Conservation (phyloP, 2,329 filamentous ascomycete species). For the Cadophora gregata region DNA sequence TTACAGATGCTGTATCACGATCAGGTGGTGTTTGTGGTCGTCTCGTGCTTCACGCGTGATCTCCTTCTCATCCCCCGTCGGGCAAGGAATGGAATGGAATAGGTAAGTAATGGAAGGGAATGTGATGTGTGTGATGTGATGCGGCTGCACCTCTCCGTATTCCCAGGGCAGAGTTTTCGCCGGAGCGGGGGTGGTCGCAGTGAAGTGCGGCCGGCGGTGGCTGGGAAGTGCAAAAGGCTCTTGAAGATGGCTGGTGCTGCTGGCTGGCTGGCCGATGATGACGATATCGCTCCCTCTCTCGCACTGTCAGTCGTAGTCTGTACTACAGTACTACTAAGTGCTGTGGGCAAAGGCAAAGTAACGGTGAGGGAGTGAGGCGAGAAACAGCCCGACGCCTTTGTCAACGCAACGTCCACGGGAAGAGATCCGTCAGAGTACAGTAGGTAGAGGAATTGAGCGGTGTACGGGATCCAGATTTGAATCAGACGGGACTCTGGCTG, state of each 20-base stretch:
- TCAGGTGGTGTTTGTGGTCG: neutral
- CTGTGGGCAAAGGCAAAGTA: neutral
- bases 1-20: slow-evolving; percentile 5
- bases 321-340: neutral
- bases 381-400: slow-evolving; percentile 12
- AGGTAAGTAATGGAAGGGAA: neutral
- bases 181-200: neutral
- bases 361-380: slow-evolving; percentile 10
- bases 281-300: neutral
- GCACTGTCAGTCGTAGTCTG: neutral
- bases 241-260: slow-evolving; percentile 1
- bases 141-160: slow-evolving; percentile 8
- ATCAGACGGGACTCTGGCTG: slow-evolving; percentile 2
- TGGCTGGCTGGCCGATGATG: too few relatives aligned
- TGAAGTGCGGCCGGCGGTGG: neutral
- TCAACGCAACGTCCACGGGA: neutral
- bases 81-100: neutral
- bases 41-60: neutral
- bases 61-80: slow-evolving; percentile 1
- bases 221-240: slow-evolving; percentile 1
- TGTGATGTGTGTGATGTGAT: neutral
- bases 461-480: slow-evolving; percentile 13
- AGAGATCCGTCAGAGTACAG: neutral
- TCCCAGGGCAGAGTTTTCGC: neutral
- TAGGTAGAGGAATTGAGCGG: slow-evolving; percentile 17